These are phyloP conservation scores for Dovyalis caffra DNA, from an alignment of 345 rosid genomes.

Conservation along the genomic window DNA sequence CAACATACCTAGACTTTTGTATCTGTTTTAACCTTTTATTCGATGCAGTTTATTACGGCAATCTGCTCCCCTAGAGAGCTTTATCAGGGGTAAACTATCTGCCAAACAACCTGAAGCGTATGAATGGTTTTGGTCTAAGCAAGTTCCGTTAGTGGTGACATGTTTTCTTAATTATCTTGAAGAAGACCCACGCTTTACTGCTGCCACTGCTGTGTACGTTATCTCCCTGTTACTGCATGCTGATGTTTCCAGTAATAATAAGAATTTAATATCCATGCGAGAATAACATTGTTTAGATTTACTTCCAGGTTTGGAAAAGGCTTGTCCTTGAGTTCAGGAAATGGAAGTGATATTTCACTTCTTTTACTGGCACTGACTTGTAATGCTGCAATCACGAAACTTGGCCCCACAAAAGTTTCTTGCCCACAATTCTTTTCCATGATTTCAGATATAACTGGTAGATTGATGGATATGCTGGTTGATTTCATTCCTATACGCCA, in stretches of 20 bases:
- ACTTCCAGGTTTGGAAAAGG: conserved; percentile 52
- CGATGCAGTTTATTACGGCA: conserved; percentile 67
- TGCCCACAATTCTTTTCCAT: conserved; percentile 67
- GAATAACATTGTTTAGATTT: conserved; percentile 21
- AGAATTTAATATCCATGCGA: conserved; percentile 12
- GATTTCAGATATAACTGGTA: conserved; percentile 72
- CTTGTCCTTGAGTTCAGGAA: conserved; percentile 43
- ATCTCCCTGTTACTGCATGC: conserved; percentile 17
- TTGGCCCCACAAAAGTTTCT: conserved; percentile 81
- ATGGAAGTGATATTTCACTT: conserved; percentile 64
- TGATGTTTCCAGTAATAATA: neutral
- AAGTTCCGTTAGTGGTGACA: conserved; percentile 57
- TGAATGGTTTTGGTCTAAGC: conserved; percentile 84
- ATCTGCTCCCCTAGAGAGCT: conserved; percentile 76
- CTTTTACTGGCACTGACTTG: conserved; percentile 79
- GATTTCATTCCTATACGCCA: conserved; percentile 66
- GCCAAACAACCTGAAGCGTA: conserved; percentile 69
- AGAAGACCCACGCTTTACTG: conserved; percentile 52
- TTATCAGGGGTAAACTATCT: conserved; percentile 77
- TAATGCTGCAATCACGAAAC: conserved; percentile 78
- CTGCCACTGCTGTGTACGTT: conserved; percentile 61
- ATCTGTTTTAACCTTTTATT: conserved; percentile 16
- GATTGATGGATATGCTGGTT: conserved; percentile 85
- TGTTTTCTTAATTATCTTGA: conserved; percentile 69
- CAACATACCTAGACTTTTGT: conserved; percentile 3